Evolutionary conservation across 2,329 filamentous ascomycete species (phyloP).

Genomic region (Aspergillus bombycis): DNA sequence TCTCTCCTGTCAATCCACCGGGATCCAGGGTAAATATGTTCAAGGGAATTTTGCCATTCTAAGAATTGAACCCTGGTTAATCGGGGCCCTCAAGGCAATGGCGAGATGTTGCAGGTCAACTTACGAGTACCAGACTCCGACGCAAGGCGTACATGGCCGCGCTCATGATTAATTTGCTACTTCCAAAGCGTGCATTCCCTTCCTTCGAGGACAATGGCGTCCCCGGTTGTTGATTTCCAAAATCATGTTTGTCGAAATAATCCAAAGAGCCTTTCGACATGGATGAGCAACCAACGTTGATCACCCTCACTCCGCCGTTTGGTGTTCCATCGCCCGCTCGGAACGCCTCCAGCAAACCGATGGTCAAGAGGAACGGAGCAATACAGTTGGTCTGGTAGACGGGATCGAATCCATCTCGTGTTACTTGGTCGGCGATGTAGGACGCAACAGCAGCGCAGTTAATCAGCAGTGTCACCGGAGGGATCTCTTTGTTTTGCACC

Average conservation of each 20-base stretch:
- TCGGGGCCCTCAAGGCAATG: constrained; percentile 1
- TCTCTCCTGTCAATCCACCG: constrained; percentile 32
- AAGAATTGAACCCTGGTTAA: constrained; percentile 10
- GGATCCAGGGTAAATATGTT: constrained; percentile 42
- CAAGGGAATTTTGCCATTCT: constrained; percentile 40
- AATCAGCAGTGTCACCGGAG: constrained; percentile 37
- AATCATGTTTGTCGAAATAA: constrained; percentile 34
- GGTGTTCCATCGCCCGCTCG: constrained; percentile 35
- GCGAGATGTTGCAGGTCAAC: constrained; percentile 14
- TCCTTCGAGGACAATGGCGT: constrained; percentile 34
- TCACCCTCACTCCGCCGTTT: constrained; percentile 37
- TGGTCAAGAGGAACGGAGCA: constrained; percentile 40
- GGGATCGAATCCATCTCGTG: constrained; percentile 38
- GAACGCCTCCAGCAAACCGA: constrained; percentile 41
- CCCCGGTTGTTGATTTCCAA: constrained; percentile 24
- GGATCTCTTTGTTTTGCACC: constrained; percentile 37
- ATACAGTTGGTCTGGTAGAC: constrained; percentile 43
- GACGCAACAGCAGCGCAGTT: constrained; percentile 39
- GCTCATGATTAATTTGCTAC: constrained; percentile 40
- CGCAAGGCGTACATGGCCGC: constrained; percentile 41
- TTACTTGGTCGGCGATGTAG: constrained; percentile 35
- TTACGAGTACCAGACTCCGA: constrained; percentile 38
- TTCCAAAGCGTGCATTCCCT: constrained; percentile 35
- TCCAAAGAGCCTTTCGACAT: constrained; percentile 35
- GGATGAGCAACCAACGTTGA: constrained; percentile 40